A percentile compares a stretch with the other conserved stretches of the same genome.
Evolutionary conservation across 192 early-diverging fungal species (phyloP).

Genomic region (Spizellomyces sp.): DNA sequence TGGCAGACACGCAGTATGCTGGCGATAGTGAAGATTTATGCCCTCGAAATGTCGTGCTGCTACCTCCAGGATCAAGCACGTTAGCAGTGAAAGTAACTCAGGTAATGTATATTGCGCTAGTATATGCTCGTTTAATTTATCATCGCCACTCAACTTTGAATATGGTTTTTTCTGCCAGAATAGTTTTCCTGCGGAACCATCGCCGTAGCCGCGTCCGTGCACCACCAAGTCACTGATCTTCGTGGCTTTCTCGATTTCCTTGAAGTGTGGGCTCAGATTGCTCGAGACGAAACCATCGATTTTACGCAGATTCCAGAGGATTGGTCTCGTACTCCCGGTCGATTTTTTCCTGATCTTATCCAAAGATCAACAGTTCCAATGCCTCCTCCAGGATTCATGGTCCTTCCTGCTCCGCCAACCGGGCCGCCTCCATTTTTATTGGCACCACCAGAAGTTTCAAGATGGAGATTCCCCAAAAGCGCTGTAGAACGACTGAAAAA

Average conservation of each 20-base stretch:
- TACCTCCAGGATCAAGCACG: no score
- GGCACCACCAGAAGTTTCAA: no score
- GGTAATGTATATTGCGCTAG: no score
- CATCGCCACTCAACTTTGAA: no score
- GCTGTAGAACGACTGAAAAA: no score
- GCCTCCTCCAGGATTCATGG: not conserved
- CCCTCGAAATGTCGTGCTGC: no score
- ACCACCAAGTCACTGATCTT: constrained; percentile 3
- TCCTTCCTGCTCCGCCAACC: no score
- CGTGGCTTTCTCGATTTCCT: not conserved
- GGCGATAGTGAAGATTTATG: no score
- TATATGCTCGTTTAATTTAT: no score
- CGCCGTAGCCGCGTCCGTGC: not conserved
- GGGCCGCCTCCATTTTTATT: no score
- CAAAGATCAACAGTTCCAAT: not conserved
- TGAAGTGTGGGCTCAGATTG: not conserved
- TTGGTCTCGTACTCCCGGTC: not conserved
- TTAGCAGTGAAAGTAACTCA: no score
- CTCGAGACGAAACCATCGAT: not conserved
- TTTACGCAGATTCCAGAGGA: not conserved
- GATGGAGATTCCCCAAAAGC: no score
- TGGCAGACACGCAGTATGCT: not conserved
- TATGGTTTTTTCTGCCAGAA: not conserved
- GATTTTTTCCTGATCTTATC: not conserved
- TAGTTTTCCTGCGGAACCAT: constrained; percentile 3